These are phyloP conservation scores for Pilobolus umbonatus DNA, from an alignment of 192 early-diverging fungal species.

Conservation along the genomic window DNA sequence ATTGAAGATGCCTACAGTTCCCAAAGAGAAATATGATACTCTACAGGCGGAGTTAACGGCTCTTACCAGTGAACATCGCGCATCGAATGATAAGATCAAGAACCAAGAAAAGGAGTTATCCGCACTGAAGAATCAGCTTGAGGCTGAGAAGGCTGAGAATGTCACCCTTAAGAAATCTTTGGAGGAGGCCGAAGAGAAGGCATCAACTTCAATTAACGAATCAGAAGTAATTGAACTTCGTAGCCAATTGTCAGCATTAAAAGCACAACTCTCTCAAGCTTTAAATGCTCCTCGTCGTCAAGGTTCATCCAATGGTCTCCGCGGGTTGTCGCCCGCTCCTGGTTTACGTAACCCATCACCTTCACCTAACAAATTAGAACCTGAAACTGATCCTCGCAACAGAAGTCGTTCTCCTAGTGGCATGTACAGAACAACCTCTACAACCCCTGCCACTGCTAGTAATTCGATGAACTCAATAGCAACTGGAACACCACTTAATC, in stretches of 20 bases:
- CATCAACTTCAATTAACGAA: slow-evolving; percentile 53
- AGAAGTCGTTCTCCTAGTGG: slow-evolving; percentile 20
- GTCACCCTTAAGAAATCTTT: slow-evolving; percentile 49
- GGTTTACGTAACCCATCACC: slow-evolving; percentile 15
- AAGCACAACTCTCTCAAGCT: slow-evolving; percentile 67
- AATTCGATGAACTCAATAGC: too few species aligned
- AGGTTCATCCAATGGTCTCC: slow-evolving; percentile 9
- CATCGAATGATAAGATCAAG: slow-evolving; percentile 48
- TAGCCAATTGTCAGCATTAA: slow-evolving; percentile 65
- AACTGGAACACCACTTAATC: too few species aligned
- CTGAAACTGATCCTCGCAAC: background rate
- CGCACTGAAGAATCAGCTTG: slow-evolving; percentile 47
- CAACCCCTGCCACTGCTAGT: background rate
- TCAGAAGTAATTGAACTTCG: slow-evolving; percentile 57
- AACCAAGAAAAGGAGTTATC: slow-evolving; percentile 61
- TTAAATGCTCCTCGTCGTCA: slow-evolving; percentile 44
- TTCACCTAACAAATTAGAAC: slow-evolving; percentile 10
- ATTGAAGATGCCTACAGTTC: slow-evolving; percentile 50
- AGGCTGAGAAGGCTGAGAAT: slow-evolving; percentile 57
- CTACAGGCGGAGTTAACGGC: slow-evolving; percentile 47
- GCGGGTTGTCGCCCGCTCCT: slow-evolving; percentile 15
- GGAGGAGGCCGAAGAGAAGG: slow-evolving; percentile 28
- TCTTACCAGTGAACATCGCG: slow-evolving; percentile 57
- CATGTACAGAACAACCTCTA: background rate
- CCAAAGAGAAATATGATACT: slow-evolving; percentile 51